phyloP scores from a whole-genome alignment of 2,329 filamentous ascomycete genomes.

The Penicillium brevicompactum region DNA sequence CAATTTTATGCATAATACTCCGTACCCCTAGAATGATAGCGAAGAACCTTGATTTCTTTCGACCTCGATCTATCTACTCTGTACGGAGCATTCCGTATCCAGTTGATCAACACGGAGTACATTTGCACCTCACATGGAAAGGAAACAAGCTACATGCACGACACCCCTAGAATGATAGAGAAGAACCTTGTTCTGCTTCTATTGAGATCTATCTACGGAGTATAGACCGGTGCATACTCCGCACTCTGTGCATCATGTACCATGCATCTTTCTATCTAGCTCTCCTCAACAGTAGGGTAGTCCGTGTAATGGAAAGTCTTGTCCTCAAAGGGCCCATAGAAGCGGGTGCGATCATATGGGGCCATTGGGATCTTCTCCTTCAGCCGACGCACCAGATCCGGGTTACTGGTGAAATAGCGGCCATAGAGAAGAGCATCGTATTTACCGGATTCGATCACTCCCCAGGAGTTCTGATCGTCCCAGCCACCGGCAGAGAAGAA shows the following conservation, averaged over 20 bases:
- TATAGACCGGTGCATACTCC: not conserved
- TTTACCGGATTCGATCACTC: constrained; percentile 50
- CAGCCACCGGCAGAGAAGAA: constrained; percentile 61
- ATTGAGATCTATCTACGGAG: not conserved
- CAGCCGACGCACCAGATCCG: constrained; percentile 51
- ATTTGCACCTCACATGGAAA: no score
- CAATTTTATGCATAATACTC: no score
- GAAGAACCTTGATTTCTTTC: no score
- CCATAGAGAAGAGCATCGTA: constrained; percentile 54
- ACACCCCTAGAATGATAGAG: not conserved
- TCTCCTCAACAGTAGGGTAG: constrained; percentile 23
- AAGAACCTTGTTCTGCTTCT: not conserved
- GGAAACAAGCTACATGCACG: not conserved
- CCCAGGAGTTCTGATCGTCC: constrained; percentile 54
- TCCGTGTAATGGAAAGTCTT: constrained; percentile 35
- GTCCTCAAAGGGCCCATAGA: constrained; percentile 46
- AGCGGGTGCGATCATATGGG: constrained; percentile 48
- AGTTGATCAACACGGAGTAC: no score
- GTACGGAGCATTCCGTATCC: no score
- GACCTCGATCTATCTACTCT: no score
- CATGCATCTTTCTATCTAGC: not conserved
- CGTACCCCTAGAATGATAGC: no score
- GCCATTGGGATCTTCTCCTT: constrained; percentile 44
- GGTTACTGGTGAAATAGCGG: constrained; percentile 53
- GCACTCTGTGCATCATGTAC: not conserved